Percentiles rank a stretch among this genome's conserved stretches.
These are phyloP conservation scores for Perkinsus chesapeaki DNA, from an alignment of 169 alveolate genomes.

Conservation along the genomic window DNA sequence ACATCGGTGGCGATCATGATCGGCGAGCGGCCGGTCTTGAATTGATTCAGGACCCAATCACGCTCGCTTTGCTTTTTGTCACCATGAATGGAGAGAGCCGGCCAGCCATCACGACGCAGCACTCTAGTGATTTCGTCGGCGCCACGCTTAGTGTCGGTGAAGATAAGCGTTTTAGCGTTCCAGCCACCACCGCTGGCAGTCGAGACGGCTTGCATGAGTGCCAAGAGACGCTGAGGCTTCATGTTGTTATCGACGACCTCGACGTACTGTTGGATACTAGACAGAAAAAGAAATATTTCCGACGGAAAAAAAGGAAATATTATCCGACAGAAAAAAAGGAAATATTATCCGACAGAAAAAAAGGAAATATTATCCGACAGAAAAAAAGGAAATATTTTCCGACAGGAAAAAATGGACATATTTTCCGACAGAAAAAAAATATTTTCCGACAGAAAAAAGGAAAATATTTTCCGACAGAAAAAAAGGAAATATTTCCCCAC, in stretches of 20 bases:
- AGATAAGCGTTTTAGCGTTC: constrained; percentile 38
- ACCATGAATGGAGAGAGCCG: constrained; percentile 80
- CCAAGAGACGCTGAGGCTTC: constrained; percentile 27
- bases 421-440: no score
- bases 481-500: not conserved
- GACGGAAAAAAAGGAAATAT: not conserved
- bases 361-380: no score
- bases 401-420: no score
- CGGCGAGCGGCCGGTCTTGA: constrained; percentile 78
- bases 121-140: constrained; percentile 70
- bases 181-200: constrained; percentile 17
- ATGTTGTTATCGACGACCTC: constrained; percentile 43
- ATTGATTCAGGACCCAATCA: constrained; percentile 32
- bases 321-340: no score
- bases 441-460: no score
- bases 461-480: not conserved
- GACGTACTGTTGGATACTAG: constrained; percentile 42
- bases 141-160: constrained; percentile 62
- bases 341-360: no score
- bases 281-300: not conserved
- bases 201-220: constrained; percentile 28
- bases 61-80: constrained; percentile 74
- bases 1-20: constrained; percentile 96
- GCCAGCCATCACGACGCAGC: constrained; percentile 65
- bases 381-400: not conserved